Conservation (phyloP, 2,329 filamentous ascomycete genomes). For the Colletotrichum viniferum region DNA sequence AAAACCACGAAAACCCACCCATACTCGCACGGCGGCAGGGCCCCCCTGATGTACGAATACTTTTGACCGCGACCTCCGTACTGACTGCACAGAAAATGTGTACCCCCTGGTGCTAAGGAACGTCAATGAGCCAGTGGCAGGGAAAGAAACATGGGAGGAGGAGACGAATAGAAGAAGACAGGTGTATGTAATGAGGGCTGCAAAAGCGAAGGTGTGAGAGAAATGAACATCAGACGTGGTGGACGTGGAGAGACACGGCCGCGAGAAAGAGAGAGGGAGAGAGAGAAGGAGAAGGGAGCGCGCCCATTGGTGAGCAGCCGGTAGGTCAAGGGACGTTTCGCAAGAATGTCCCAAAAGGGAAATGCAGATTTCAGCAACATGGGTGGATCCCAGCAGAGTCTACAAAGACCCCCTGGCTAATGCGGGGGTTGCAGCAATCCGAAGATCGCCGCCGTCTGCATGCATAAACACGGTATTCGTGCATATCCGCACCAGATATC, state of each 20-base stretch:
- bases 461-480: not conserved
- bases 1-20: too few relatives aligned
- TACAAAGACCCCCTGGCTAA: conserved; percentile 8
- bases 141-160: not conserved
- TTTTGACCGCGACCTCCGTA: too few relatives aligned
- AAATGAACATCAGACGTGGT: not conserved
- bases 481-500: not conserved
- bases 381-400: conserved; percentile 10
- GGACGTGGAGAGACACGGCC: not conserved
- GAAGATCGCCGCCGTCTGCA: conserved; percentile 10
- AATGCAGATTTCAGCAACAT: conserved; percentile 8
- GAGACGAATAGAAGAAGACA: not conserved
- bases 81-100: not conserved
- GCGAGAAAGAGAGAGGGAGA: not conserved
- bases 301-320: not conserved
- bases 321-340: conserved; percentile 22
- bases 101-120: not conserved
- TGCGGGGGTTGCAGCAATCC: conserved; percentile 17
- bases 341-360: conserved; percentile 27
- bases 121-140: not conserved
- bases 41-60: too few relatives aligned
- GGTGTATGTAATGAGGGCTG: not conserved
- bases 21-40: too few relatives aligned
- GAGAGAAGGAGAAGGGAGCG: not conserved
- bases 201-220: not conserved